A percentile compares a stretch with the other conserved stretches of the same genome.
These are phyloP conservation scores for Aspergillus japonicus DNA, from an alignment of 2,329 filamentous ascomycete species.

Conservation along the genomic window DNA sequence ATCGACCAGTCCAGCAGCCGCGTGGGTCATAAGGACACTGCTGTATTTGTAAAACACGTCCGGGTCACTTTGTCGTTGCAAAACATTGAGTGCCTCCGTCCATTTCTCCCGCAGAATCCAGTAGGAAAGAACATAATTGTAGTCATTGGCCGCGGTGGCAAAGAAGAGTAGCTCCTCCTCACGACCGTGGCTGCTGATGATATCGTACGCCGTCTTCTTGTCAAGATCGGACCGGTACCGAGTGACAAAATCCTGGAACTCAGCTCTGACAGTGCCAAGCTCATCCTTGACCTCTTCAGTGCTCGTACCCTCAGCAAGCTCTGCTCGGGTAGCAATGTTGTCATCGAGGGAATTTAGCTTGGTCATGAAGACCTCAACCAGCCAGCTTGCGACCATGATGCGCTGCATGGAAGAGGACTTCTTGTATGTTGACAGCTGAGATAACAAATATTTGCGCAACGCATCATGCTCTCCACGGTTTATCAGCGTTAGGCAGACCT, in stretches of 20 bases:
- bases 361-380: constrained; percentile 95
- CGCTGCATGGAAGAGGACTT: constrained; percentile 87
- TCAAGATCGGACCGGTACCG: constrained; percentile 87
- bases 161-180: constrained; percentile 92
- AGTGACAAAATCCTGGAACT: constrained; percentile 84
- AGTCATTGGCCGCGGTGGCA: constrained; percentile 83
- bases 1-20: constrained; percentile 82
- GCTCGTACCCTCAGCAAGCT: constrained; percentile 70
- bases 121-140: constrained; percentile 92
- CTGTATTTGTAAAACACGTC: constrained; percentile 97
- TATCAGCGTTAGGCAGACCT: constrained; percentile 87
- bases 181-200: constrained; percentile 91
- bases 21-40: constrained; percentile 92
- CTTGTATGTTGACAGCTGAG: constrained; percentile 78
- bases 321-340: constrained; percentile 84
- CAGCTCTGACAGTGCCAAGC: constrained; percentile 67
- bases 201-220: constrained; percentile 87
- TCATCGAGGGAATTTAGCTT: constrained; percentile 94
- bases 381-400: constrained; percentile 92
- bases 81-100: constrained; percentile 78
- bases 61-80: constrained; percentile 88
- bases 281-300: constrained; percentile 66
- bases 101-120: constrained; percentile 96
- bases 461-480: constrained; percentile 89
- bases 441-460: constrained; percentile 80